phyloP scores from a whole-genome alignment of 352 stramenopile species.

The Phytophthora europaea region DNA sequence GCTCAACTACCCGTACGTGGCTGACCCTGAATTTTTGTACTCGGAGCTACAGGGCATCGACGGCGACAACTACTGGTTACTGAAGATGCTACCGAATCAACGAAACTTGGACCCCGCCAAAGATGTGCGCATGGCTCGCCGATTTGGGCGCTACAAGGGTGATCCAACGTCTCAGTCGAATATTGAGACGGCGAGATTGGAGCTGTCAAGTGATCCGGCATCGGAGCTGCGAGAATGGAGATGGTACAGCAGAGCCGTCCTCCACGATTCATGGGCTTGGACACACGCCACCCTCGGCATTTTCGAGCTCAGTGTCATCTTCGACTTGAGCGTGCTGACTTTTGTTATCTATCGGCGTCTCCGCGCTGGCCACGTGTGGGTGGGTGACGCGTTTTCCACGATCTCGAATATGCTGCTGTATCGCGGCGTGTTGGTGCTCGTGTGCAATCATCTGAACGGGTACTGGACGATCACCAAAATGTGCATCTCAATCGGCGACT shows the following conservation, averaged over 20 bases:
- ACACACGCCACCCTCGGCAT: slow-evolving; percentile 43
- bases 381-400: slow-evolving; percentile 50
- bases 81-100: slow-evolving; percentile 16
- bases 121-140: slow-evolving; percentile 38
- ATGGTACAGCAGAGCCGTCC: slow-evolving; percentile 40
- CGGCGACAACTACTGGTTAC: slow-evolving; percentile 36
- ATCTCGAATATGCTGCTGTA: slow-evolving; percentile 47
- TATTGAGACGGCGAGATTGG: slow-evolving; percentile 42
- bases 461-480: slow-evolving; percentile 50
- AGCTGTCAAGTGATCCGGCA: slow-evolving; percentile 27
- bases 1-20: slow-evolving; percentile 40
- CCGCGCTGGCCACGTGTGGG: slow-evolving; percentile 43
- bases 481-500: slow-evolving; percentile 26
- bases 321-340: slow-evolving; percentile 38
- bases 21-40: slow-evolving; percentile 29
- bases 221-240: slow-evolving; percentile 34
- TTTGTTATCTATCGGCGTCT: slow-evolving; percentile 46
- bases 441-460: slow-evolving; percentile 48
- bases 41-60: slow-evolving; percentile 22
- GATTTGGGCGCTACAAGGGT: slow-evolving; percentile 46
- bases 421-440: slow-evolving; percentile 42
- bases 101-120: slow-evolving; percentile 27
- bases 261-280: slow-evolving; percentile 62
- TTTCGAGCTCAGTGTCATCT: slow-evolving; percentile 38
- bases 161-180: slow-evolving; percentile 51